Evolutionary conservation across 768 basidiomycete genomes (phyloP), one percentile per base, ranked within the genome.

Genomic region (Termitomyces sp.): DNA sequence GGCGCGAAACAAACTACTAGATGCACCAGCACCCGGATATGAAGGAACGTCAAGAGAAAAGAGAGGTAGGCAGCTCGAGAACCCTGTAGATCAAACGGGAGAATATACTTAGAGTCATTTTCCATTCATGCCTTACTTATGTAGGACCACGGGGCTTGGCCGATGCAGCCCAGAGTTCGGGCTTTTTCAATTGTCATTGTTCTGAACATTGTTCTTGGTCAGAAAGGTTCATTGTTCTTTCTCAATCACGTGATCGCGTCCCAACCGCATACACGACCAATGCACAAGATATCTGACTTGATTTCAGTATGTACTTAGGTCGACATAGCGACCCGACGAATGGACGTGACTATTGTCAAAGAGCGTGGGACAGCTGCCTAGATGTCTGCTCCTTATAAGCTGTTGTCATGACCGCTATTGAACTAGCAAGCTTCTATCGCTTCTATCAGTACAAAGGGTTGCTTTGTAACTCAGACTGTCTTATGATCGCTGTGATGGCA

Each of bases 21-120:
- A 55, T 64, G 65, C 53, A 59, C 63, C 65, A 65, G 65, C 64
- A 66, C 62, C 65, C 54, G 62, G 34, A 26, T n/a, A 51, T 58
- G 48, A 67, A 62, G 39, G 62, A 58, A 59, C 50, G 59, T 62
- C 51, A 64, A 48, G 40, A 55, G 44, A 51, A 64, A 57, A 55
- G 60, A 62, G 36, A 44, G 59, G 54, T 10, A 24, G 53, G 39
- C 27, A 55, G 45, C 50, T 42, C 34, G 18, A 46, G 55, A 57
- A 52, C 39, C 53, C 36, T 34, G 60, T 16, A 50, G 45, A 45
- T 39, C 22, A 24, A 39, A 44, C 13, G 8, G n/a, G 20, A 43
- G 48, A 53, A 36, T n/a, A 49, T 32, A 24, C 6, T 4, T 32
- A 24, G 10, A 8, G 6, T 2, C 13, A 22, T n/a, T 32, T 16